phyloP scores from a whole-genome alignment of 2,329 filamentous ascomycete species.

The Phialemonium atrogriseum region DNA sequence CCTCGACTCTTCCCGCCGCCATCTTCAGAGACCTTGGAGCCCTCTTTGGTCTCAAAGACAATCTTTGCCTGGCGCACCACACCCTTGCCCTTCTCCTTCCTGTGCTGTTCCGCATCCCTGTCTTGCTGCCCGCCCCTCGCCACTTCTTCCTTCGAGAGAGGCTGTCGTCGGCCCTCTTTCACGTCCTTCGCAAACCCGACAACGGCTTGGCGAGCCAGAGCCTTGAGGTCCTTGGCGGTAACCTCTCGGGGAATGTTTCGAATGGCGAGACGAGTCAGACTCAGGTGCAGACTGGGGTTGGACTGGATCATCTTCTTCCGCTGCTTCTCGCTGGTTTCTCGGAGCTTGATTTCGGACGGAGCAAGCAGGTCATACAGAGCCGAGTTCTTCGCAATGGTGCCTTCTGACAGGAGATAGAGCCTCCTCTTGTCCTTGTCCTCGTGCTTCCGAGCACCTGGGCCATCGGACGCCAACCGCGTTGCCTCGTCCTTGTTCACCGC shows the following conservation, averaged over 20 bases:
- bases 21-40: slow-evolving; percentile 72
- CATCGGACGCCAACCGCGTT: slow-evolving; percentile 62
- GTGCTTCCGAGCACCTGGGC: slow-evolving; percentile 53
- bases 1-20: slow-evolving; percentile 77
- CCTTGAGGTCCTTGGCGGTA: slow-evolving; percentile 81
- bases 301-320: slow-evolving; percentile 83
- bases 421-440: slow-evolving; percentile 81
- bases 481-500: slow-evolving; percentile 83
- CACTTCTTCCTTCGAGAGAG: slow-evolving; percentile 84
- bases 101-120: slow-evolving; percentile 67
- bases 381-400: slow-evolving; percentile 69
- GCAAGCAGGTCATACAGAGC: slow-evolving; percentile 69
- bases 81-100: slow-evolving; percentile 73
- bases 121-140: slow-evolving; percentile 72
- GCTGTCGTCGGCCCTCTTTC: slow-evolving; percentile 65
- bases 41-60: slow-evolving; percentile 81
- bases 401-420: slow-evolving; percentile 81
- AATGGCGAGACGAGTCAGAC: slow-evolving; percentile 80
- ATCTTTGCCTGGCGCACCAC: slow-evolving; percentile 93
- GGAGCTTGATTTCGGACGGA: slow-evolving; percentile 74
- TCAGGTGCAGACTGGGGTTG: slow-evolving; percentile 84
- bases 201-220: slow-evolving; percentile 81
- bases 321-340: slow-evolving; percentile 79
- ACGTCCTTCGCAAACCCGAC: slow-evolving; percentile 91
- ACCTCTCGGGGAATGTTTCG: slow-evolving; percentile 84